These are phyloP conservation scores for Mesembryanthemum crystallinum DNA, from an alignment of 148 eudicot species.

Conservation along the genomic window DNA sequence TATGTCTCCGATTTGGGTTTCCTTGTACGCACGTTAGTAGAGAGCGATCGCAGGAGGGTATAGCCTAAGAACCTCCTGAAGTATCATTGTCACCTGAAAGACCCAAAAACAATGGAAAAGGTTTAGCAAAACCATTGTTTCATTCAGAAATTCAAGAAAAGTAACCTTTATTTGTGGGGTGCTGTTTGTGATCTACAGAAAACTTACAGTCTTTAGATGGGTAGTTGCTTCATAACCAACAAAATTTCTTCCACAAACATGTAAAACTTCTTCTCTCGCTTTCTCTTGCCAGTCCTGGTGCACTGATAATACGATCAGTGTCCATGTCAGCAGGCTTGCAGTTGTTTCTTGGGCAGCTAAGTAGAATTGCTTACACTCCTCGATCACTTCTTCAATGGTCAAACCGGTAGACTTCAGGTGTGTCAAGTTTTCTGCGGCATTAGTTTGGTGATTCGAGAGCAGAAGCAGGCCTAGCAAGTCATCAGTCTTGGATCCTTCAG, in stretches of 20 bases:
- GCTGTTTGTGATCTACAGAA: not conserved
- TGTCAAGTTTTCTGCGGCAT: not conserved
- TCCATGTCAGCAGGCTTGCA: slow-evolving; percentile 59
- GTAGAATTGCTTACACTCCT: slow-evolving; percentile 60
- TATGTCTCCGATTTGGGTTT: slow-evolving; percentile 42
- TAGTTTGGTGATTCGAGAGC: slow-evolving; percentile 34
- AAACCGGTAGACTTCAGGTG: slow-evolving; percentile 19
- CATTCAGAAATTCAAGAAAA: no score
- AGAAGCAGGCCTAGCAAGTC: slow-evolving; percentile 46
- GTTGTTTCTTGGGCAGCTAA: slow-evolving; percentile 70
- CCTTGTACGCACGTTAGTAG: slow-evolving; percentile 29
- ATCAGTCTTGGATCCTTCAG: slow-evolving; percentile 29
- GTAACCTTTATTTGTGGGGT: not conserved
- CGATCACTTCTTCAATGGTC: slow-evolving; percentile 50
- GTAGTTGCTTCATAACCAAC: slow-evolving; percentile 41
- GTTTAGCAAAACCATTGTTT: no score
- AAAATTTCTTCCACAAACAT: slow-evolving; percentile 28
- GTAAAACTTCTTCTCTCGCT: slow-evolving; percentile 46
- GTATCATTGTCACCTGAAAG: slow-evolving; percentile 43
- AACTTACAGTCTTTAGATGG: slow-evolving; percentile 43
- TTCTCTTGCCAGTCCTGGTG: slow-evolving; percentile 61
- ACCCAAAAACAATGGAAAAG: not conserved
- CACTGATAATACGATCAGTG: slow-evolving; percentile 45
- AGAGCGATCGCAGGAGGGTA: slow-evolving; percentile 50
- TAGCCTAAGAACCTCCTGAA: slow-evolving; percentile 46